Evolutionary conservation across 2,329 filamentous ascomycete species (phyloP), one percentile per base, ranked within the genome.

Genomic region (Aspergillus carbonarius): DNA sequence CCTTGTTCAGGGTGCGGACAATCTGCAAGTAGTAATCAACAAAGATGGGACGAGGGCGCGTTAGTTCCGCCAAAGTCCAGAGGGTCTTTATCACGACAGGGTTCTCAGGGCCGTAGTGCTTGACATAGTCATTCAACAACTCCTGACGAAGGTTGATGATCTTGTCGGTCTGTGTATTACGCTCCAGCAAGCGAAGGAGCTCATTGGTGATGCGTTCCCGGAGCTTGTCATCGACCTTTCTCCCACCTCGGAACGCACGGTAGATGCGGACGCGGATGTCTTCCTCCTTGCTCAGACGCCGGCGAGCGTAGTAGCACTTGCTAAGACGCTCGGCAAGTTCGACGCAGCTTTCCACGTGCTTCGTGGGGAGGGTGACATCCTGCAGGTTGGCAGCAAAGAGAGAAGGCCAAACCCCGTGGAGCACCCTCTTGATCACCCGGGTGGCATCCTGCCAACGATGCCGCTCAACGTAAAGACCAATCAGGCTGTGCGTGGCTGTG

Each of bases 381-480:
- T 79, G 67, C 56, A 80, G 69, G 0, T 76, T 79, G 23, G 72
- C 69, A 10, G 78, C 73, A 48, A 83, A 76, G 57, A 84, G 73
- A 0, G 76, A 75, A 2, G 76, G 72, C 81, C 82, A 83, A 3
- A 79, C 75, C 12, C 74, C 72, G 47, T 76, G 73, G 32, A 83
- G 68, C 15, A 81, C 77, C 20, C 71, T 71, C 57, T 80, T 78
- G 42, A 82, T 74, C 25, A 81, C 69, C 1, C 70, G 72, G 20
- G 78, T 77, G 3, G 81, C 79, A 57, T 82, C 78, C 6, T 74
- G 73, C 71, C 77, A 83, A 35, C 80, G 75, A 58, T 75, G 76
- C 67, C 82, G 78, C 5, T 75, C 74, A 23, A 79, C 76, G 66
- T 82, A 81, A 35, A 77, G 66, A 20, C 63, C 62, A 4, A 75